Base-by-base conservation (phyloP, 108 stramenopile species). In the Discostella pseudostelligera region DNA sequence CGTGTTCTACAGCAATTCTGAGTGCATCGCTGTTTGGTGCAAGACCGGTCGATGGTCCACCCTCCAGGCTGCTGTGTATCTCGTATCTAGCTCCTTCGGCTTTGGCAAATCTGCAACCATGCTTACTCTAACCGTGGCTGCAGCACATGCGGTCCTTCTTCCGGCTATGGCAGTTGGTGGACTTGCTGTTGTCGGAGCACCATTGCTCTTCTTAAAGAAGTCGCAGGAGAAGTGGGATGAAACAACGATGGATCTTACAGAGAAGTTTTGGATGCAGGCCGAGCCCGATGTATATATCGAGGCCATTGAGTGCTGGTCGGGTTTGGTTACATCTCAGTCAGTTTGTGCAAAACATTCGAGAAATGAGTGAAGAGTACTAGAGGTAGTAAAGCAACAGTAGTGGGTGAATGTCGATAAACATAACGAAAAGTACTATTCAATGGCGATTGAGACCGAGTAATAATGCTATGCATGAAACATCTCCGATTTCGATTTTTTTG, bases 21-120 rank as follows among this genome's bases (percentile, higher is more conserved):
- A 80, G 54, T 80, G 79, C 36, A 65, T 80, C 22, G 79, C 79
- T 40, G 79, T 80, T 11, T 78, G 79, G 79, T 70, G 70, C 32
- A 80, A 80, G 56, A 80, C 79, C 0, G 79, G 79, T 12, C 47
- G 79, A 28, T 80, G 79, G 79, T 75, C 73, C 28, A 80, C 79
- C 43, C 59, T 80, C 8, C 79, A 80, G 28, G 72, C 79, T 19
- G 74, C 79, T 39, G 79, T 80, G 6, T 80, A 76, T 26, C 60
- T 80, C 11, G 69, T 63, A 19, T 73, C 79, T 12, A 65, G 48
- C 11, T 55, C 79, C 14, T 59, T 80, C 17, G 79, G 79, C 0
- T 57, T 55, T 45, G 79, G 63, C 1, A 80, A 80, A 55, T 76
- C 74, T 35, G 74, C 69, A 16, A 76, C 74, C 4, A 71, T 80